Evolutionary conservation across 2,329 filamentous ascomycete genomes (phyloP).

Genomic region (Penicillium sp.): DNA sequence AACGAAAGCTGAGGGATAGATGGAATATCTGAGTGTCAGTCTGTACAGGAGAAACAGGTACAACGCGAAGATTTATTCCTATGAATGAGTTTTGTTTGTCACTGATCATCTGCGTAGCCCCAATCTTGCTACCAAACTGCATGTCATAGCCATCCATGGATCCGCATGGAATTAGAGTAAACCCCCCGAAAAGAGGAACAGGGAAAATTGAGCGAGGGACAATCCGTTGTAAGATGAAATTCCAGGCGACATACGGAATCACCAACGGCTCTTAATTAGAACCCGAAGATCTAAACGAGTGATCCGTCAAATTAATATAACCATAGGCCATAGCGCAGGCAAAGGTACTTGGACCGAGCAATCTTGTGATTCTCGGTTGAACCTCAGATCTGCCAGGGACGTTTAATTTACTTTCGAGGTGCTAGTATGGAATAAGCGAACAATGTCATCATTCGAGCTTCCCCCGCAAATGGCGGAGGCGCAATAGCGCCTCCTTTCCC

Average conservation of each 20-base stretch:
- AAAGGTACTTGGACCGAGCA: background rate
- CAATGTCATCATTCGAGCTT: slow-evolving; percentile 2
- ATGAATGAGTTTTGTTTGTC: too few relatives aligned
- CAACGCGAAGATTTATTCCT: too few relatives aligned
- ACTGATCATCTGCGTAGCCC: too few relatives aligned
- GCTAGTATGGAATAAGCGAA: background rate
- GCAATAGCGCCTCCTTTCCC: background rate
- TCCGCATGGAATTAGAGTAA: too few relatives aligned
- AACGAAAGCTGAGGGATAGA: too few relatives aligned
- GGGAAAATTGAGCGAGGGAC: background rate
- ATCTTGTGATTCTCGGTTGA: slow-evolving; percentile 7
- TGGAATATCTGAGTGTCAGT: too few relatives aligned
- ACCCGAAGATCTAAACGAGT: background rate
- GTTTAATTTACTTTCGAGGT: background rate
- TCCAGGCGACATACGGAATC: background rate
- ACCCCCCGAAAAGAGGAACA: too few relatives aligned
- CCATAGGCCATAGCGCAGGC: background rate
- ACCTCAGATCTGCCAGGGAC: background rate
- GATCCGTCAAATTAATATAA: background rate
- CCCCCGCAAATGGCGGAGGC: background rate
- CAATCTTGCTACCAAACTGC: too few relatives aligned
- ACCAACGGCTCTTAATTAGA: background rate
- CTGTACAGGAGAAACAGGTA: too few relatives aligned
- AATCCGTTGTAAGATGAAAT: background rate
- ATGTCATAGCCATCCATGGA: too few relatives aligned